A percentile compares a stretch with the other conserved stretches of the same genome.
Evolutionary conservation across 441 rosid species (phyloP).

Genomic region (Erodium chrysanthum): DNA sequence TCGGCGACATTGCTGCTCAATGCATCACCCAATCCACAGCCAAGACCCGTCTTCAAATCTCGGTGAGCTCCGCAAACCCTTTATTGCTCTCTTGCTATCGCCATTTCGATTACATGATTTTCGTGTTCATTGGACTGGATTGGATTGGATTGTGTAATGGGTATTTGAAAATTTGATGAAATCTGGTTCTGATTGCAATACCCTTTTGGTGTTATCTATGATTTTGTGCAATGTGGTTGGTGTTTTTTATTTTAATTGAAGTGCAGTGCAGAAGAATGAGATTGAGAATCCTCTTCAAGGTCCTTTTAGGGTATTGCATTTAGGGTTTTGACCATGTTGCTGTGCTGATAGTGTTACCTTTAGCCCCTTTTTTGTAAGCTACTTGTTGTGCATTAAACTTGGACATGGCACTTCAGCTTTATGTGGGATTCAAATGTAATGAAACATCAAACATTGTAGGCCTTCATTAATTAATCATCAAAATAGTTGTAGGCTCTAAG

Average conservation of each 20-base stretch:
- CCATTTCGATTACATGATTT: neutral
- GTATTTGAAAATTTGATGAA: neutral
- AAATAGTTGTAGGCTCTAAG: neutral
- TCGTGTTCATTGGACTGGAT: neutral
- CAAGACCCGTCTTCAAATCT: constrained; percentile 29
- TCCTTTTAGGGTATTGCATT: no score
- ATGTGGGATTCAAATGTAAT: no score
- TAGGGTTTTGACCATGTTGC: neutral
- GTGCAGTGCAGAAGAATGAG: no score
- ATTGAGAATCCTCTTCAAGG: no score
- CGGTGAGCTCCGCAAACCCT: constrained; percentile 22
- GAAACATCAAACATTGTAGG: neutral
- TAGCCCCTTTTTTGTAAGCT: neutral
- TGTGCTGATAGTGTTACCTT: neutral
- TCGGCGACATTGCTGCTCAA: constrained; percentile 85
- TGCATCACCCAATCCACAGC: constrained; percentile 76
- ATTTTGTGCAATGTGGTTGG: neutral
- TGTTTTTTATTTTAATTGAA: no score
- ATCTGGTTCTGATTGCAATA: neutral
- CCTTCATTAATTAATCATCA: neutral
- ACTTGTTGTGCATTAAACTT: no score
- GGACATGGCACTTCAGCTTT: no score
- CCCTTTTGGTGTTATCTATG: neutral
- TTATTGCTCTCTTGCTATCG: no score
- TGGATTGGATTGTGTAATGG: neutral